Conservation (phyloP, 208 protist genomes). For the Phytomonas francai region DNA sequence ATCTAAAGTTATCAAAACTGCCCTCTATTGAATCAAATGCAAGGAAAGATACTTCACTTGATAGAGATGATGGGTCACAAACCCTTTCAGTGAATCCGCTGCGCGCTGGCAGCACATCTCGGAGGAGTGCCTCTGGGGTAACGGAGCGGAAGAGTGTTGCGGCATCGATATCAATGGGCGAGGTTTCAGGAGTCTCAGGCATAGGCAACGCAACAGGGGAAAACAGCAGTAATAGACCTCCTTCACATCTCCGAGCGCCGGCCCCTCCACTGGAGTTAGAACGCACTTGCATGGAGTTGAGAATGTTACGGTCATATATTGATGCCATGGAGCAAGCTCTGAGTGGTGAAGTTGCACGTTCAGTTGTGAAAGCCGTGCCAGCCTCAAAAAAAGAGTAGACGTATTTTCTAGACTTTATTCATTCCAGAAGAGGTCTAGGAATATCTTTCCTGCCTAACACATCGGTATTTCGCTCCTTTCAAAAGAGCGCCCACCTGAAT, state of each 20-base stretch:
- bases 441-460: not conserved
- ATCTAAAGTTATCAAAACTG: not conserved
- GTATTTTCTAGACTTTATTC: not conserved
- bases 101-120: not conserved
- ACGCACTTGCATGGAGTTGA: constrained; percentile 72
- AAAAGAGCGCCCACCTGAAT: not conserved
- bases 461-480: not conserved
- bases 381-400: not conserved
- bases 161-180: not conserved
- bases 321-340: constrained; percentile 67
- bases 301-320: constrained; percentile 64
- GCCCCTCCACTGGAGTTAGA: constrained; percentile 61
- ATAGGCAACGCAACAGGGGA: not conserved
- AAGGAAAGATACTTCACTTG: not conserved
- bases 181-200: not conserved
- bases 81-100: not conserved
- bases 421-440: not conserved
- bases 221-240: not conserved
- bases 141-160: not conserved
- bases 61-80: not conserved
- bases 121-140: not conserved
- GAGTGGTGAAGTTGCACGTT: constrained; percentile 7
- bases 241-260: constrained; percentile 14
- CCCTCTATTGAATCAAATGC: not conserved
- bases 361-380: not conserved